These are phyloP conservation scores for Fibroporia radiculosa DNA, from an alignment of 768 basidiomycete species.

Conservation along the genomic window DNA sequence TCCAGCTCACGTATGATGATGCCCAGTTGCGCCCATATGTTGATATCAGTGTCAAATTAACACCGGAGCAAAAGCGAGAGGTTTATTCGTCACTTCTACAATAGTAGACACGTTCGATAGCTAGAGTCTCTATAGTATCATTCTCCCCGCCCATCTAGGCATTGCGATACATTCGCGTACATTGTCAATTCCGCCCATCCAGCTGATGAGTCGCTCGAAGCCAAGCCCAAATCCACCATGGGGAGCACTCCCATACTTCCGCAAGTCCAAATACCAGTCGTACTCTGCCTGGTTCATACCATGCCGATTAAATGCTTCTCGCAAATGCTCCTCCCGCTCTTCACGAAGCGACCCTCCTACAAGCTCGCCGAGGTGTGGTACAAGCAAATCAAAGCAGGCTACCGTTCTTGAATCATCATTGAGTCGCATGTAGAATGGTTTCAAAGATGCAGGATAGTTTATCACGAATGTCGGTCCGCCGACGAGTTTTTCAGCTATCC, in stretches of 20 bases:
- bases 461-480: conserved; percentile 84
- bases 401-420: conserved; percentile 55
- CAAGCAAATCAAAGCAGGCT: conserved; percentile 93
- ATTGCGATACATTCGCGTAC: conserved; percentile 90
- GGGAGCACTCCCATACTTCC: conserved; percentile 79
- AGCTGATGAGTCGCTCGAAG: conserved; percentile 84
- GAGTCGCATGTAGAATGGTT: conserved; percentile 95
- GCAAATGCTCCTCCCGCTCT: conserved; percentile 52
- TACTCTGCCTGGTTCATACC: conserved; percentile 38
- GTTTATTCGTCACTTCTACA: conserved; percentile 21
- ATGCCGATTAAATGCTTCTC: conserved; percentile 38
- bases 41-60: conserved; percentile 33
- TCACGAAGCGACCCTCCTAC: conserved; percentile 89
- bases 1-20: neutral
- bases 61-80: conserved; percentile 18
- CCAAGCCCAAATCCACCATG: conserved; percentile 97
- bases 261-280: conserved; percentile 76
- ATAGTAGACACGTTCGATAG: neutral
- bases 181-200: conserved; percentile 83
- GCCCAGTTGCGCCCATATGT: conserved; percentile 71
- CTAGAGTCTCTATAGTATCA: conserved; percentile 46
- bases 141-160: conserved; percentile 81
- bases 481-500: conserved; percentile 66
- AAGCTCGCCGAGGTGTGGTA: conserved; percentile 84
- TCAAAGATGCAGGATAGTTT: conserved; percentile 75